phyloP scores from a whole-genome alignment of 331 rosid species.

The Cydonia oblonga region DNA sequence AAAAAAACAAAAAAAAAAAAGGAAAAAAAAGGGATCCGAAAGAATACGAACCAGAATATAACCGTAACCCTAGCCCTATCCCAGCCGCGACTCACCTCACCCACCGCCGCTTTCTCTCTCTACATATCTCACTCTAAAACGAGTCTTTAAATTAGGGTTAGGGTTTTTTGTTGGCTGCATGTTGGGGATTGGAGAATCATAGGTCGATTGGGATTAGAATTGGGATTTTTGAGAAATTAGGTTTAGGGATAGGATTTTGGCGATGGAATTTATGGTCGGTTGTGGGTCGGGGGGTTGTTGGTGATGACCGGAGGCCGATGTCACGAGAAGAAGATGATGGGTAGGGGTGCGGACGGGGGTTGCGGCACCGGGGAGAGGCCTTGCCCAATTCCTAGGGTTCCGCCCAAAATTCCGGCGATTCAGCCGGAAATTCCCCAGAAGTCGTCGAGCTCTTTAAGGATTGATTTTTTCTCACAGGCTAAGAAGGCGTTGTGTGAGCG shows the following conservation, averaged over 20 bases:
- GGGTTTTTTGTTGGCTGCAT: constrained; percentile 4
- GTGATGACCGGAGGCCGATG: constrained; percentile 78
- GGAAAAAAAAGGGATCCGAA: constrained; percentile 39
- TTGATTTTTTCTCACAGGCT: constrained; percentile 72
- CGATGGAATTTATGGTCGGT: constrained; percentile 48
- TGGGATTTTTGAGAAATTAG: background rate
- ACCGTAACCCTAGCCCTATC: constrained; percentile 74
- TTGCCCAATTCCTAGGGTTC: constrained; percentile 31
- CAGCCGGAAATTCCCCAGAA: constrained; percentile 19
- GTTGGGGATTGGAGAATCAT: background rate
- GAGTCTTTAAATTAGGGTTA: constrained; percentile 22
- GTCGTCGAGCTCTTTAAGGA: constrained; percentile 3
- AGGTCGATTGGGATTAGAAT: constrained; percentile 1
- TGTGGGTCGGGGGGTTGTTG: constrained; percentile 37
- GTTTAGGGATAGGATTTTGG: constrained; percentile 28
- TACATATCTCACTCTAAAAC: background rate
- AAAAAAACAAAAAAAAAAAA: constrained; percentile 5
- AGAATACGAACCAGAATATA: constrained; percentile 43
- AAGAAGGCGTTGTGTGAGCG: constrained; percentile 60
- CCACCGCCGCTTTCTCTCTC: background rate
- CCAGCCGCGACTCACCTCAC: constrained; percentile 46
- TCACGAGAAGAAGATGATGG: constrained; percentile 53
- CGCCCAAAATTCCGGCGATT: constrained; percentile 31
- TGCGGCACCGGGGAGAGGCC: constrained; percentile 40
- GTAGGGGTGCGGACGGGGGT: constrained; percentile 42